Conservation (phyloP, 345 rosid genomes). For the Lepidium sativum region DNA sequence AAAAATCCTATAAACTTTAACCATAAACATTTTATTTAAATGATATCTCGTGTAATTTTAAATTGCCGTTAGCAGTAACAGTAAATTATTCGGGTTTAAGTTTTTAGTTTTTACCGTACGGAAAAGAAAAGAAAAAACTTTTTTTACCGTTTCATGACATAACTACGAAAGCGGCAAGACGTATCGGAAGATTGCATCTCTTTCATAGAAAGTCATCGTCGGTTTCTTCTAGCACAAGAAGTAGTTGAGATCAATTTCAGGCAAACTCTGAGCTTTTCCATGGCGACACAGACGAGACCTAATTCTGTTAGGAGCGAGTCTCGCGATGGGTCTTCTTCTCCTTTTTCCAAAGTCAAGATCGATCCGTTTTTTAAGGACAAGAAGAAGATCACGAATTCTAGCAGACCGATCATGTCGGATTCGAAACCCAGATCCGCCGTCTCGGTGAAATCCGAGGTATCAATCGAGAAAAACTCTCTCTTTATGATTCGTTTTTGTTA, state of each 20-base stretch:
- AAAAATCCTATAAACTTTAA: too few relatives aligned
- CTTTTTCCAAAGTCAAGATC: constrained; percentile 29
- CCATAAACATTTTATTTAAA: too few relatives aligned
- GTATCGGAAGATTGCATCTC: neutral
- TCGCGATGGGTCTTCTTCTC: constrained; percentile 41
- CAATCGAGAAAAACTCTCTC: constrained; percentile 6
- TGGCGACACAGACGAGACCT: constrained; percentile 48
- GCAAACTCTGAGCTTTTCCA: neutral
- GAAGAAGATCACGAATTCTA: constrained; percentile 49
- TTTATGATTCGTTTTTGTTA: neutral
- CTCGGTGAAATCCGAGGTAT: constrained; percentile 48
- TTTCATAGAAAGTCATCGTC: neutral
- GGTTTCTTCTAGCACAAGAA: neutral
- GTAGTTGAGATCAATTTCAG: constrained; percentile 8
- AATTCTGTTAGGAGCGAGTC: constrained; percentile 38
- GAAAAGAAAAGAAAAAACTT: too few relatives aligned
- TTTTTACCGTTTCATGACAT: constrained; percentile 22
- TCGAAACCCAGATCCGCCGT: constrained; percentile 38
- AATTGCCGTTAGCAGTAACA: constrained; percentile 15
- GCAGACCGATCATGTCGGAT: constrained; percentile 34
- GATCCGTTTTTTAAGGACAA: constrained; percentile 36
- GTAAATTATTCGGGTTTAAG: neutral
- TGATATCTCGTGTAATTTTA: neutral
- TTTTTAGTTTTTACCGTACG: constrained; percentile 8
- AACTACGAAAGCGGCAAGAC: constrained; percentile 12